Evolutionary conservation across 2,329 filamentous ascomycete species (phyloP).

Genomic region (Penicillium sp.): DNA sequence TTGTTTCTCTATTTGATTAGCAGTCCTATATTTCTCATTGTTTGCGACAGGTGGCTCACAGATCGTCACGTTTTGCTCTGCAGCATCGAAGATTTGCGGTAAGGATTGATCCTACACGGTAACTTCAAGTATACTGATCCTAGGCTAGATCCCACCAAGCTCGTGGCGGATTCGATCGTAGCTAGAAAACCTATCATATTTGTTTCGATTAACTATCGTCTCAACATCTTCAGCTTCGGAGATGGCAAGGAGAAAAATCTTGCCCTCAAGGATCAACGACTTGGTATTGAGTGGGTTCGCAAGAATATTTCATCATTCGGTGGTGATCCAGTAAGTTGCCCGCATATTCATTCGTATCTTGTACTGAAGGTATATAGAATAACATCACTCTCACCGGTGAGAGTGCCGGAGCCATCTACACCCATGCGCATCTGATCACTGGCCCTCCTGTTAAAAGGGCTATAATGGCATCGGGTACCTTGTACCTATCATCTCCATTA

Average conservation of each 20-base stretch:
- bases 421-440: conserved; percentile 42
- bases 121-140: not conserved
- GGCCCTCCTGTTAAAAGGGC: conserved; percentile 34
- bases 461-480: conserved; percentile 44
- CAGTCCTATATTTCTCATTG: not conserved
- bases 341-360: not conserved
- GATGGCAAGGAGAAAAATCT: conserved; percentile 42
- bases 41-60: conserved; percentile 40
- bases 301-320: conserved; percentile 42
- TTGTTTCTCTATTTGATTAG: not conserved
- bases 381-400: conserved; percentile 47
- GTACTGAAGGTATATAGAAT: conserved; percentile 20
- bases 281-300: conserved; percentile 41
- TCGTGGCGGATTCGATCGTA: conserved; percentile 38
- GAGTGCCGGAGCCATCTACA: conserved; percentile 48
- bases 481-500: conserved; percentile 45
- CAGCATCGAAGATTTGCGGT: conserved; percentile 45
- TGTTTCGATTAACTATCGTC: conserved; percentile 45
- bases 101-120: conserved; percentile 2
- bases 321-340: conserved; percentile 35
- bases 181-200: conserved; percentile 40
- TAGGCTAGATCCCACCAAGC: conserved; percentile 30
- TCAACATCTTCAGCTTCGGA: conserved; percentile 49
- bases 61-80: conserved; percentile 45
- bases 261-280: conserved; percentile 37